phyloP scores from a whole-genome alignment of 1,139 yeast genomes.

The Suhomyces maxii region DNA sequence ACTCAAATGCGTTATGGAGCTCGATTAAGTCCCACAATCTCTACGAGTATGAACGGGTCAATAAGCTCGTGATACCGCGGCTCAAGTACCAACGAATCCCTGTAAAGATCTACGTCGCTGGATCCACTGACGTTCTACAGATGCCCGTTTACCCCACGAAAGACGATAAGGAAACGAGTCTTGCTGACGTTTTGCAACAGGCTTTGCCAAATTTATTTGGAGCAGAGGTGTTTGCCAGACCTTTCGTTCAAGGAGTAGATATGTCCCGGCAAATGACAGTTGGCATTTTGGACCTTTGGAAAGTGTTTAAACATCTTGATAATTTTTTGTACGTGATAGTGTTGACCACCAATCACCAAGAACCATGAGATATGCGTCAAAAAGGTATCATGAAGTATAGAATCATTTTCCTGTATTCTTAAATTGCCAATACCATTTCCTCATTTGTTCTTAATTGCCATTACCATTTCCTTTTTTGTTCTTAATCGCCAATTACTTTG shows the following conservation, averaged over 20 bases:
- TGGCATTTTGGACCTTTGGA: constrained; percentile 51
- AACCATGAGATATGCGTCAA: too few species aligned
- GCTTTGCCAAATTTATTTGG: constrained; percentile 20
- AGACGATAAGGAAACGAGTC: constrained; percentile 22
- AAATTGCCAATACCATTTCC: too few species aligned
- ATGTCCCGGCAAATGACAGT: constrained; percentile 38
- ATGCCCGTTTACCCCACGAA: constrained; percentile 34
- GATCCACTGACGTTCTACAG: constrained; percentile 46
- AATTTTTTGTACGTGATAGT: constrained; percentile 71
- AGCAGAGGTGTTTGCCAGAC: constrained; percentile 33
- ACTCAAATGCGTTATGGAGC: constrained; percentile 58
- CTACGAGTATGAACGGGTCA: constrained; percentile 21
- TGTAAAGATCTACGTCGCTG: constrained; percentile 55
- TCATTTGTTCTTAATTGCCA: too few species aligned
- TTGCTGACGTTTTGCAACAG: constrained; percentile 34
- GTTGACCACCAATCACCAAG: constrained; percentile 3
- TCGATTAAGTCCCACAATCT: constrained; percentile 44
- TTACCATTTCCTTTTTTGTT: too few species aligned
- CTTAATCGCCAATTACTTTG: too few species aligned
- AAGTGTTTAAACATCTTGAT: constrained; percentile 61
- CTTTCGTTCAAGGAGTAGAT: constrained; percentile 65
- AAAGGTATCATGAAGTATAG: too few species aligned
- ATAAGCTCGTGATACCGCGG: constrained; percentile 36
- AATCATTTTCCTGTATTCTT: too few species aligned
- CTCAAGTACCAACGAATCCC: constrained; percentile 51